Conservation (phyloP, 1,139 yeast genomes). For the Hyphopichia buzzinii region DNA sequence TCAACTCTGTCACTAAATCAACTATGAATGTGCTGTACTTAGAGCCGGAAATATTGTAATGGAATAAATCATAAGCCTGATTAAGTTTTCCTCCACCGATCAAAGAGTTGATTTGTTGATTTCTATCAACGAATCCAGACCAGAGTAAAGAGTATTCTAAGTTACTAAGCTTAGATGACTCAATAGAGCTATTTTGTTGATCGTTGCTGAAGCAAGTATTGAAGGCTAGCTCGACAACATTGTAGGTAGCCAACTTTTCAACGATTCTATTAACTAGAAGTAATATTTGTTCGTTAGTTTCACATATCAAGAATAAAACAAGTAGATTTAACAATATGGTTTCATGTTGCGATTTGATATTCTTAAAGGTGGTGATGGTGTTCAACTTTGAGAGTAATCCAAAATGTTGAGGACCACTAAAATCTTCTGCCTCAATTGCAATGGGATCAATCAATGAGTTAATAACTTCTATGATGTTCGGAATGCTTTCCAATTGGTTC, state of each 20-base stretch:
- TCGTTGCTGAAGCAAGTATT: conserved; percentile 22
- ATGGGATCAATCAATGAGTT: conserved; percentile 21
- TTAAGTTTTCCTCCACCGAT: conserved; percentile 20
- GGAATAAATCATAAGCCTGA: conserved; percentile 28
- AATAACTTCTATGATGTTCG: conserved; percentile 24
- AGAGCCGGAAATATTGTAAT: conserved; percentile 12
- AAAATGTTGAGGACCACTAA: conserved; percentile 5
- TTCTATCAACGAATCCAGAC: conserved; percentile 21
- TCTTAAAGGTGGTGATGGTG: conserved; percentile 23
- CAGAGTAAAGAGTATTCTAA: conserved; percentile 27
- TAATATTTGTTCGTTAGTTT: conserved; percentile 26
- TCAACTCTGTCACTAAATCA: conserved; percentile 32
- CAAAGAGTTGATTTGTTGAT: conserved; percentile 18
- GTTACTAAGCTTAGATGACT: conserved; percentile 12
- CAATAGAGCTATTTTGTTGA: conserved; percentile 10
- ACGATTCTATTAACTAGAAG: conserved; percentile 26
- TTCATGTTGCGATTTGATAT: conserved; percentile 27
- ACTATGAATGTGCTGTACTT: conserved; percentile 23
- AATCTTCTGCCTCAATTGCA: conserved; percentile 6
- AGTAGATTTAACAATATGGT: conserved; percentile 22
- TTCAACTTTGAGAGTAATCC: conserved; percentile 22
- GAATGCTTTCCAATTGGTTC: conserved; percentile 20
- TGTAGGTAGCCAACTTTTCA: conserved; percentile 22
- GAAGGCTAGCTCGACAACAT: conserved; percentile 22
- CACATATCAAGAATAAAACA: conserved; percentile 32